Evolutionary conservation across 805 yeast genomes (phyloP).

Genomic region (Tetrapisispora iriomotensis): DNA sequence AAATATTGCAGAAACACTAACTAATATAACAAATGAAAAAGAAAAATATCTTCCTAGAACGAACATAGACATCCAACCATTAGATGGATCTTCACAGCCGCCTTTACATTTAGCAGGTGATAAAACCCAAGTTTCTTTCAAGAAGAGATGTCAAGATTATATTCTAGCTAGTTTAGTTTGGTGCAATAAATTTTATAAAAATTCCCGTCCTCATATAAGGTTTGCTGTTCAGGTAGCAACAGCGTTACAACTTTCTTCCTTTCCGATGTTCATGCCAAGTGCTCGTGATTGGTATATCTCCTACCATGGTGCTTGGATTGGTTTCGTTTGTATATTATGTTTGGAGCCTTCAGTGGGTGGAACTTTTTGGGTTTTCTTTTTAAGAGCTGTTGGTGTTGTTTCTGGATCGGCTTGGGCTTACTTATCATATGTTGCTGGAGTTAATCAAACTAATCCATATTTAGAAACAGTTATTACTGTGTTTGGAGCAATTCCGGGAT

Average conservation of each 20-base stretch:
- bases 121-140: too few relatives aligned
- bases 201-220: conserved; percentile 30
- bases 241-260: conserved; percentile 38
- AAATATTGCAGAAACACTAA: conserved; percentile 4
- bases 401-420: conserved; percentile 43
- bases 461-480: conserved; percentile 35
- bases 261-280: conserved; percentile 42
- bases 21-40: not conserved
- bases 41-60: conserved; percentile 7
- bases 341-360: conserved; percentile 44
- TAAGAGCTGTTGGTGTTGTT: conserved; percentile 39
- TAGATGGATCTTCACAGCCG: too few relatives aligned
- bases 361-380: conserved; percentile 38
- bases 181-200: conserved; percentile 13
- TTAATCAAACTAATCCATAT: conserved; percentile 32
- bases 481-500: conserved; percentile 38
- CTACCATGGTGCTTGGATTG: conserved; percentile 43
- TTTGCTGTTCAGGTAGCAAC: conserved; percentile 39
- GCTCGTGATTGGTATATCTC: conserved; percentile 40
- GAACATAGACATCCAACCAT: conserved; percentile 1
- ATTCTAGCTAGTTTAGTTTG: conserved; percentile 5
- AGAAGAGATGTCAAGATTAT: not conserved
- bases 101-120: too few relatives aligned
- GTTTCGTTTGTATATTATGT: conserved; percentile 42
- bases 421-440: conserved; percentile 37